Evolutionary conservation across 1,139 yeast genomes (phyloP).

Genomic region (Pichia sp.): DNA sequence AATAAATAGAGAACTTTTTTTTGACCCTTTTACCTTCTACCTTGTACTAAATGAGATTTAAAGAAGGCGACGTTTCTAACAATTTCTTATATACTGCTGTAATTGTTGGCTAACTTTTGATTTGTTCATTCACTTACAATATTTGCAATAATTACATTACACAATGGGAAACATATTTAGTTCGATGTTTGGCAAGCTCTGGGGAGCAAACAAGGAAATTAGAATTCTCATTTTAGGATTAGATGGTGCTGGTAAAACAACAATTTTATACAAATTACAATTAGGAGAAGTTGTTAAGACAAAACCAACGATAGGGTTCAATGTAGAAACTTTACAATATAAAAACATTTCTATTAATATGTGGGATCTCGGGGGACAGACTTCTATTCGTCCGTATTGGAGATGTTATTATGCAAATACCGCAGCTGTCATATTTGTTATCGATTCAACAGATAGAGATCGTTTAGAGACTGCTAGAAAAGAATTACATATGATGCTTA

Average conservation of each 20-base stretch:
- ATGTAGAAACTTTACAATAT: conserved; percentile 88
- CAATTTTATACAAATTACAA: conserved; percentile 84
- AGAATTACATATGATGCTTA: conserved; percentile 85
- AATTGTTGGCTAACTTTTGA: too few relatives aligned
- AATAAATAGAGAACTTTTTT: too few relatives aligned
- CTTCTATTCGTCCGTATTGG: conserved; percentile 96
- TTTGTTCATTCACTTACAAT: too few relatives aligned
- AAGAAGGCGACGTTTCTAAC: too few relatives aligned
- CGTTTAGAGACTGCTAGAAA: conserved; percentile 83
- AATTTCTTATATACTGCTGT: too few relatives aligned
- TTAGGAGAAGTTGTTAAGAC: conserved; percentile 93
- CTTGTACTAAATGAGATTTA: too few relatives aligned
- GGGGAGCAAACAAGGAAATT: conserved; percentile 89
- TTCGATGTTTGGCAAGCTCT: conserved; percentile 73
- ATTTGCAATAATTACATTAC: neutral
- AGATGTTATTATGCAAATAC: conserved; percentile 94
- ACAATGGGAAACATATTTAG: conserved; percentile 82
- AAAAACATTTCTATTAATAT: conserved; percentile 83
- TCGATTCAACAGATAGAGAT: conserved; percentile 93
- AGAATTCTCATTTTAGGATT: conserved; percentile 86
- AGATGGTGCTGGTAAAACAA: conserved; percentile 98
- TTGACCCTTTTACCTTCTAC: too few relatives aligned
- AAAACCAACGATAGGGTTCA: conserved; percentile 94
- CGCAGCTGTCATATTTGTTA: conserved; percentile 93
- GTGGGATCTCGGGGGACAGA: conserved; percentile 96